Evolutionary conservation across 106 monocot genomes (phyloP).

Genomic region (Posidonia australis): DNA sequence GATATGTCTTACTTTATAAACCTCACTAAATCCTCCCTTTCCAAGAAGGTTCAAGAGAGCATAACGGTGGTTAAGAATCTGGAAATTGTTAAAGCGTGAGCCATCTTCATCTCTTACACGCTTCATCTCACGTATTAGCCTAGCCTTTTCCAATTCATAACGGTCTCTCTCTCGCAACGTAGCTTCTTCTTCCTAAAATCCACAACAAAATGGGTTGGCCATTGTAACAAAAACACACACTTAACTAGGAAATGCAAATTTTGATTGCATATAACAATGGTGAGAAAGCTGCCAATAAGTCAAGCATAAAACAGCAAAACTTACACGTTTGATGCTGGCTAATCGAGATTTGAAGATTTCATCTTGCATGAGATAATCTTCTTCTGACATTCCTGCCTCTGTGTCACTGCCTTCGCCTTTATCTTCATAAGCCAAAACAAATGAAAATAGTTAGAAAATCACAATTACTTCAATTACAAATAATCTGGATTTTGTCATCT

Average conservation of each 20-base stretch:
- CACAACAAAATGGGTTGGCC: background rate
- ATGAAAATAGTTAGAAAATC: background rate
- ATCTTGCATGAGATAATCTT: slow-evolving; percentile 78
- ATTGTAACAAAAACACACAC: background rate
- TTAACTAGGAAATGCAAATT: background rate
- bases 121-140: slow-evolving; percentile 98
- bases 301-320: background rate
- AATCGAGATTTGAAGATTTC: slow-evolving; percentile 81
- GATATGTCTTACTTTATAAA: slow-evolving; percentile 64
- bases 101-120: slow-evolving; percentile 99
- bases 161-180: slow-evolving; percentile 70
- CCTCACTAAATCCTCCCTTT: slow-evolving; percentile 99
- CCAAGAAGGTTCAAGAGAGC: slow-evolving; percentile 97
- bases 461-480: slow-evolving; percentile 1
- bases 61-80: slow-evolving; percentile 89
- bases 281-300: background rate
- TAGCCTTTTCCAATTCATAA: slow-evolving; percentile 91
- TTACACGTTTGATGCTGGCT: slow-evolving; percentile 71
- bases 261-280: background rate
- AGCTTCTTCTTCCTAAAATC: slow-evolving; percentile 79
- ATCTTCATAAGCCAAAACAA: slow-evolving; percentile 25
- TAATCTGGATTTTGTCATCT: background rate
- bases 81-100: slow-evolving; percentile 95
- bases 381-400: slow-evolving; percentile 57
- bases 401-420: slow-evolving; percentile 62